These are phyloP conservation scores for Aspergillus chevalieri DNA, from an alignment of 2,329 filamentous ascomycete genomes.

Conservation along the genomic window DNA sequence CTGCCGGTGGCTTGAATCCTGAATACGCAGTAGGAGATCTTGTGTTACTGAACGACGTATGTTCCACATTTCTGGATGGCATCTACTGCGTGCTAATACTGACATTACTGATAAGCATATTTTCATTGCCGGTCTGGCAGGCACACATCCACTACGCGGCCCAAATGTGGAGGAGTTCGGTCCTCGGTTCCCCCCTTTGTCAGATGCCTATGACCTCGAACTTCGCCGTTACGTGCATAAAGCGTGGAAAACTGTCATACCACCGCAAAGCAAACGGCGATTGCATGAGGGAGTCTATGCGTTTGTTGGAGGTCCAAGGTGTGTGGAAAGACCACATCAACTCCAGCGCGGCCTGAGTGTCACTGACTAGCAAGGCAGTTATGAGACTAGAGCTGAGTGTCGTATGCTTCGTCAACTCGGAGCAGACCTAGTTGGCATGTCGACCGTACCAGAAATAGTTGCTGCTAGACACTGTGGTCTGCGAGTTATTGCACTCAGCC, in stretches of 20 bases:
- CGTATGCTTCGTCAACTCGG: conserved; percentile 55
- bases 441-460: conserved; percentile 62
- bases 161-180: conserved; percentile 59
- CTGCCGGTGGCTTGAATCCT: conserved; percentile 60
- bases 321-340: conserved; percentile 18
- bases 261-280: conserved; percentile 42
- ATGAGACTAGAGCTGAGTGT: conserved; percentile 61
- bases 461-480: conserved; percentile 60
- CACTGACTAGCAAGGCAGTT: conserved; percentile 32
- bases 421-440: conserved; percentile 67
- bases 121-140: conserved; percentile 57
- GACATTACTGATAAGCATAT: conserved; percentile 46
- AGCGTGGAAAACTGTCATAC: conserved; percentile 48
- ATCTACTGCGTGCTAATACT: conserved; percentile 9
- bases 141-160: conserved; percentile 56
- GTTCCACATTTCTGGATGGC: conserved; percentile 10
- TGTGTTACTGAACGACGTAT: conserved; percentile 58
- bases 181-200: conserved; percentile 57
- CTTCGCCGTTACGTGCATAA: conserved; percentile 53
- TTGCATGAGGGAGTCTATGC: conserved; percentile 62
- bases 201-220: conserved; percentile 60
- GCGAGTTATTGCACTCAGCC: conserved; percentile 57
- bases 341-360: background rate
- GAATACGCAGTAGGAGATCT: conserved; percentile 60
- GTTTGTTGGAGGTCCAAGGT: conserved; percentile 58